Base-by-base conservation (phyloP, 2,329 filamentous ascomycete genomes). In the Xylariaceae sp. region DNA sequence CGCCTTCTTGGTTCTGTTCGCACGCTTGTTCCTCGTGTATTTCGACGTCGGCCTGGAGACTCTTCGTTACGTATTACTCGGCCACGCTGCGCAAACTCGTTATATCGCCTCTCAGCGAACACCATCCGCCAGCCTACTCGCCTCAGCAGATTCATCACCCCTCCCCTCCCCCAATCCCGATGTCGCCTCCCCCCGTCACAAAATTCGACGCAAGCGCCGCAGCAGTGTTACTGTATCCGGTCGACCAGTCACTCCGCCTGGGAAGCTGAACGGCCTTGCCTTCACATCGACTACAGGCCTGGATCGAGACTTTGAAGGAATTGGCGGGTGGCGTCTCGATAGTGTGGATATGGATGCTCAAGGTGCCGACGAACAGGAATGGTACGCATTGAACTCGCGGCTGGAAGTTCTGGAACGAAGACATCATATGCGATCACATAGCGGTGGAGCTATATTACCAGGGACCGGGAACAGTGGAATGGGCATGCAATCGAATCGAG, bases 21-120 rank as follows among this genome's bases (percentile, higher is more conserved):
- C 83, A 47, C 74, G 81, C 18, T 73, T 82, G 18, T 65, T 75
- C 34, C 56, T 83, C 38, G 74, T 85, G 42, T 85, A 85, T 55
- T 63, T 83, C 45, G 80, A 85, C 54, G 68, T 86, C 38, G 74
- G 69, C 33, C 60, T 79, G 16, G 77, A 76, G 7, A 66, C 83
- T 3, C 56, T 84, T 2, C 73, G 75, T 4, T 74, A 76, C 39
- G 75, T 76, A 46, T 60, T 85, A 19, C 64, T 67, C 40, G 65
- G 67, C 45, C 61, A 64, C 44, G 59, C 60, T 38, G 53, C 53
- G 31, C 64, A 59, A 17, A 55, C 49, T 39, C 44, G 57, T 42
- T 57, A 50, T 43, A 28, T 59, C 42, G n/a, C 54, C 41, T 49
- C 59, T 11, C 56, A 36, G 18, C 37, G 41, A n/a, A 48, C 48